Conservation (phyloP, 2,329 filamentous ascomycete genomes). For the Aspergillus fischeri region DNA sequence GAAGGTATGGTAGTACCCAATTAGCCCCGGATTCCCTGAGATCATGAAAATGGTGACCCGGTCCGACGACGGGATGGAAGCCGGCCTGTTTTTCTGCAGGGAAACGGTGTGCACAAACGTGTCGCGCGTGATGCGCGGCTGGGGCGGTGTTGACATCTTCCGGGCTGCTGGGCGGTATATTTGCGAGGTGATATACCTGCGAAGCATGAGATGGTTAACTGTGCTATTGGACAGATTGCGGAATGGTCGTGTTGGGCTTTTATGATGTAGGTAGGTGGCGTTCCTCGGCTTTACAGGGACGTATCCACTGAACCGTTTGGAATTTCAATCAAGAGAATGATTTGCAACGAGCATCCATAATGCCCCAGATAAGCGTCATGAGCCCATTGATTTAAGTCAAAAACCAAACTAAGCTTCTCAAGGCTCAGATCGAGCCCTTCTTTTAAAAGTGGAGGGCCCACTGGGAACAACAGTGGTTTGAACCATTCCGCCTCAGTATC, state of each 20-base stretch:
- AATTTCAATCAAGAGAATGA: not conserved
- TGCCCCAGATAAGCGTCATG: not conserved
- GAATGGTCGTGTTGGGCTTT: not conserved
- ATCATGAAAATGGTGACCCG: conserved; percentile 42
- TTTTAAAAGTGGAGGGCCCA: no score
- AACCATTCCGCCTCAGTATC: no score
- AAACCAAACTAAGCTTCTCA: not conserved
- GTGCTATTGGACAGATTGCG: not conserved
- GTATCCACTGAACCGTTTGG: not conserved
- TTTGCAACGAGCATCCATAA: no score
- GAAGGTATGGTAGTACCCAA: conserved; percentile 47
- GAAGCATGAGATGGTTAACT: not conserved
- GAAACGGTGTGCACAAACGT: conserved; percentile 27
- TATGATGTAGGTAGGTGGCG: not conserved
- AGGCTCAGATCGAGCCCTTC: no score
- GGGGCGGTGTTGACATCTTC: conserved; percentile 12
- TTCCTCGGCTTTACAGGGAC: not conserved
- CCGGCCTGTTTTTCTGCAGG: conserved; percentile 2
- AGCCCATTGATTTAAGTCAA: not conserved
- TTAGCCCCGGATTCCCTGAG: conserved; percentile 49
- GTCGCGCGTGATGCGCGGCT: conserved; percentile 26
- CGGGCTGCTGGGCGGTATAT: not conserved
- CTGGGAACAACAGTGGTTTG: no score
- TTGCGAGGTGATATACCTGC: not conserved
- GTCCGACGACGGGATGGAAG: not conserved